Conservation (phyloP, 805 yeast genomes). For the Soucietia sequanensis region DNA sequence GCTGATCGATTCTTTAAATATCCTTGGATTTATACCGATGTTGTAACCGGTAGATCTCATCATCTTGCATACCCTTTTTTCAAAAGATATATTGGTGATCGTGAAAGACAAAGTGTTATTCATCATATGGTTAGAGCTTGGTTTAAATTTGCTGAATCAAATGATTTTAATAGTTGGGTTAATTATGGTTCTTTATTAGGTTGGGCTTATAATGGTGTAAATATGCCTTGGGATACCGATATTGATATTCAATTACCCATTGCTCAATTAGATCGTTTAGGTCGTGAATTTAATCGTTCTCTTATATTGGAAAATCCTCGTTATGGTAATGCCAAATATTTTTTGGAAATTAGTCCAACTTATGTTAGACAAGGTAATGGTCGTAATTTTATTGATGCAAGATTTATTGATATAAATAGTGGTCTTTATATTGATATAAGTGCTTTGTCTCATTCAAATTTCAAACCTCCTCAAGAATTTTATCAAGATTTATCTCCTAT, state of each 20-base stretch:
- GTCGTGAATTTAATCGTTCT: constrained; percentile 21
- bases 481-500: constrained; percentile 4
- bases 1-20: constrained; percentile 36
- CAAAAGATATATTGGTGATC: constrained; percentile 30
- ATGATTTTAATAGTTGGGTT: constrained; percentile 27
- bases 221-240: constrained; percentile 34
- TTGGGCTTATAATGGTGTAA: constrained; percentile 31
- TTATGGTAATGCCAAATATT: constrained; percentile 27
- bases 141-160: constrained; percentile 35
- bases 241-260: constrained; percentile 29
- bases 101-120: constrained; percentile 36
- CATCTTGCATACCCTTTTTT: constrained; percentile 38
- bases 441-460: constrained; percentile 31
- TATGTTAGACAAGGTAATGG: constrained; percentile 43
- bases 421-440: constrained; percentile 48
- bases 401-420: constrained; percentile 34
- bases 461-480: constrained; percentile 15
- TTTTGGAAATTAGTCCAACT: constrained; percentile 24
- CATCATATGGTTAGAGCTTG: constrained; percentile 37
- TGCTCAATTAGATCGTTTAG: constrained; percentile 20
- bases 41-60: constrained; percentile 28
- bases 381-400: constrained; percentile 33
- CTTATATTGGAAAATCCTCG: constrained; percentile 28
- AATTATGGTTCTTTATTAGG: constrained; percentile 29
- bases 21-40: constrained; percentile 39